Percentiles rank a stretch among this genome's conserved stretches.
Conservation (phyloP, 768 basidiomycete genomes). For the Pleurotus citrinopileatus region DNA sequence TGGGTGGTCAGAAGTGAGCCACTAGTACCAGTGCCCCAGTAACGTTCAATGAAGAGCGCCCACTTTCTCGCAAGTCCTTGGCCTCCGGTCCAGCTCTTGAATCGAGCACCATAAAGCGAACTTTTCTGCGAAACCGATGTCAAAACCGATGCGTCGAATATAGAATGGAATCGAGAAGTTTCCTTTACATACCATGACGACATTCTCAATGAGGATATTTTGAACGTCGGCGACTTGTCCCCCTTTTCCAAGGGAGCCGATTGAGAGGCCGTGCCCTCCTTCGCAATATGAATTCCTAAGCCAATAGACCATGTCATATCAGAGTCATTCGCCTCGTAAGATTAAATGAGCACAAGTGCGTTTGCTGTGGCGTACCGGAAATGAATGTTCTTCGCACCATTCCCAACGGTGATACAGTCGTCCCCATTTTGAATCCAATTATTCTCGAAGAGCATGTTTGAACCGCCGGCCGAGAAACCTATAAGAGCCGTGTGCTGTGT, state of each 20-base stretch:
- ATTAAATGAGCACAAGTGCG: too few species aligned
- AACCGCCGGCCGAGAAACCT: conserved; percentile 57
- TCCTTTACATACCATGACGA: conserved; percentile 43
- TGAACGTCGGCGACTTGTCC: conserved; percentile 54
- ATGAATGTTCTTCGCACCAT: conserved; percentile 51
- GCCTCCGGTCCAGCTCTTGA: conserved; percentile 68
- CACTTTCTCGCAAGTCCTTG: conserved; percentile 57
- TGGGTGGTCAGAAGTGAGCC: too few species aligned
- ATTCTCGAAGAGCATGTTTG: conserved; percentile 55
- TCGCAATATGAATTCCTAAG: conserved; percentile 50
- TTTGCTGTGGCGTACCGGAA: conserved; percentile 38
- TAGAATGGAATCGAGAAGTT: too few species aligned
- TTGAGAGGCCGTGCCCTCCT: conserved; percentile 58
- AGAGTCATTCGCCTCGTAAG: too few species aligned
- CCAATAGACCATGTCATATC: too few species aligned
- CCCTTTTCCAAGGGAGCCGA: conserved; percentile 46
- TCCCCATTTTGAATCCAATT: conserved; percentile 59
- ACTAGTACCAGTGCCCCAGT: too few species aligned
- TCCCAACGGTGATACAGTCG: conserved; percentile 59
- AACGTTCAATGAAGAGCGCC: conserved; percentile 12
- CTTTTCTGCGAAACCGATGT: conserved; percentile 33
- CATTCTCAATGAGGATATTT: conserved; percentile 51
- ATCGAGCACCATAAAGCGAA: conserved; percentile 56
- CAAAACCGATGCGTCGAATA: neutral
- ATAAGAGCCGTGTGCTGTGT: neutral